A percentile compares a stretch with the other conserved stretches of the same genome.
These are phyloP conservation scores for Kondoa malvinella DNA, from an alignment of 768 basidiomycete species.

Conservation along the genomic window DNA sequence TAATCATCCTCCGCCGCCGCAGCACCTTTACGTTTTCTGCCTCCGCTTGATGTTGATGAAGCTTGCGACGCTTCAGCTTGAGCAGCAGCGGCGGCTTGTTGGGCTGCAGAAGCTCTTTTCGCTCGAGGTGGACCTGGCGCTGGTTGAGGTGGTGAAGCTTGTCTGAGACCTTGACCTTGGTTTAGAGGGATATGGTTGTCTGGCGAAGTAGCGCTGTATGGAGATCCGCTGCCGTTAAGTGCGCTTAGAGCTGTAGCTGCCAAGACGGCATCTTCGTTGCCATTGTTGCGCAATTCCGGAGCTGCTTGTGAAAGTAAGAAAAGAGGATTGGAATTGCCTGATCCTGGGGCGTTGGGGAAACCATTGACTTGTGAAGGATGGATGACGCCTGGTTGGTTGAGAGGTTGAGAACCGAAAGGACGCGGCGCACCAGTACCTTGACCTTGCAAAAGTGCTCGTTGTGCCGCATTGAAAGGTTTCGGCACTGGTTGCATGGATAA, in stretches of 20 bases:
- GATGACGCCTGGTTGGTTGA: constrained; percentile 1
- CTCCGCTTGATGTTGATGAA: constrained; percentile 4
- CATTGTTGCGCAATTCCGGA: constrained; percentile 5
- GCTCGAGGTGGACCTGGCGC: neutral
- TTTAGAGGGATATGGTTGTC: neutral
- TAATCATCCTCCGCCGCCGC: constrained; percentile 4
- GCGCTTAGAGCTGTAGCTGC: constrained; percentile 24
- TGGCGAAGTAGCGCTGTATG: constrained; percentile 2
- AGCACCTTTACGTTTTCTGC: constrained; percentile 3
- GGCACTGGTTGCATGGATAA: neutral
- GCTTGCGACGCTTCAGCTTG: neutral
- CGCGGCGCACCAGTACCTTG: neutral
- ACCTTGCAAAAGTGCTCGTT: neutral
- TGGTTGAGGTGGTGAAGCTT: neutral
- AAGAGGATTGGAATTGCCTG: constrained; percentile 22
- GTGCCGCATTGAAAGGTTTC: neutral
- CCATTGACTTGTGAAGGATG: neutral
- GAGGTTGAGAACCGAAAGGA: neutral
- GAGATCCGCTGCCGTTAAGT: constrained; percentile 6
- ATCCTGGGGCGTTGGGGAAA: neutral
- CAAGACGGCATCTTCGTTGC: constrained; percentile 24
- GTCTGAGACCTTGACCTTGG: neutral
- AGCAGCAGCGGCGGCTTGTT: neutral
- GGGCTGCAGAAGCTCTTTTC: neutral
- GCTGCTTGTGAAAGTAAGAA: constrained; percentile 26